Conservation (phyloP, 2,329 filamentous ascomycete species). For the Neopestalotiopsis sp. region DNA sequence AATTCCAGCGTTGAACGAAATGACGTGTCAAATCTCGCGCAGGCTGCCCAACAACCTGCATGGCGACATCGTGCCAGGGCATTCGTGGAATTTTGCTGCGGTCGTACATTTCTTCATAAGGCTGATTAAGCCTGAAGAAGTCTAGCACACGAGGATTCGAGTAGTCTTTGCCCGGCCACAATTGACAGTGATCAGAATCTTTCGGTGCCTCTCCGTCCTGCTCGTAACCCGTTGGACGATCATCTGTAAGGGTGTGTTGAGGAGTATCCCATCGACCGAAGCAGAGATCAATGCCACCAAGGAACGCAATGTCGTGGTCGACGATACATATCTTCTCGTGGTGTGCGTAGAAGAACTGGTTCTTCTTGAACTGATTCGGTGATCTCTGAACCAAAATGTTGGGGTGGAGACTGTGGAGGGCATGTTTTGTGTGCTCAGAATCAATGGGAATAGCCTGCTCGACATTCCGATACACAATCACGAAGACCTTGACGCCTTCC, state of each 20-base stretch:
- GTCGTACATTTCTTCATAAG: conserved; percentile 99
- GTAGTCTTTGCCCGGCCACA: conserved; percentile 98
- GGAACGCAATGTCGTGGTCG: conserved; percentile 93
- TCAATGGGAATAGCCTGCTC: conserved; percentile 97
- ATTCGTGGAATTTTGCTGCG: conserved; percentile 86
- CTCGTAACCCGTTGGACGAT: conserved; percentile 95
- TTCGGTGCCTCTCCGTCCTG: conserved; percentile 72
- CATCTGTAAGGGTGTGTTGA: conserved; percentile 87
- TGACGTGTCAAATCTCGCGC: conserved; percentile 92
- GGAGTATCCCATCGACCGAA: conserved; percentile 98
- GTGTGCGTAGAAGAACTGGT: conserved; percentile 99
- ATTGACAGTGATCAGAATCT: conserved; percentile 91
- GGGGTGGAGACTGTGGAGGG: conserved; percentile 89
- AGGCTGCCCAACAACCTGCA: conserved; percentile 97
- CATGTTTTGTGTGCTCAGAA: conserved; percentile 97
- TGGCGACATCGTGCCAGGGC: conserved; percentile 98
- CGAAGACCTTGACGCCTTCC: conserved; percentile 96
- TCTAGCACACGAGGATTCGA: conserved; percentile 95
- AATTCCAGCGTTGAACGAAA: conserved; percentile 98
- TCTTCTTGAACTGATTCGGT: conserved; percentile 97
- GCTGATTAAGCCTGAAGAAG: conserved; percentile 90
- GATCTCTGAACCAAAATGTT: conserved; percentile 97
- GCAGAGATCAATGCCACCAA: conserved; percentile 94
- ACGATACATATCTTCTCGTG: conserved; percentile 98
- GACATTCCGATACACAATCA: conserved; percentile 97